phyloP scores from a whole-genome alignment of 2,329 filamentous ascomycete genomes.

The Sporothrix brasiliensis region DNA sequence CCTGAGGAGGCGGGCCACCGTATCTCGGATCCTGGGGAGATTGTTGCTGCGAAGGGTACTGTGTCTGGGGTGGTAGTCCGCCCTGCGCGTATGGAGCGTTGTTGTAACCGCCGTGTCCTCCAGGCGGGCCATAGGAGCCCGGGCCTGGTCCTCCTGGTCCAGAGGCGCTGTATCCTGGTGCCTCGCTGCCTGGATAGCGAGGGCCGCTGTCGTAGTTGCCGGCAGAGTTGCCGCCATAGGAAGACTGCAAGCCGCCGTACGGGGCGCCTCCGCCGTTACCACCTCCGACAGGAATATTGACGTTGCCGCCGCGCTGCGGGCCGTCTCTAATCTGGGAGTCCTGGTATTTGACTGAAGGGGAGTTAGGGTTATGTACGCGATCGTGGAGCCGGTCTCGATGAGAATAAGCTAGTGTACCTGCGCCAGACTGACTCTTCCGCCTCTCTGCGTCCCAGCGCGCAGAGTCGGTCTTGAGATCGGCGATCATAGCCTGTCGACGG shows the following conservation, averaged over 20 bases:
- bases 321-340: slow-evolving; percentile 46
- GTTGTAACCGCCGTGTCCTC: slow-evolving; percentile 31
- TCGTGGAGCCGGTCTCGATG: slow-evolving; percentile 51
- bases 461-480: slow-evolving; percentile 64
- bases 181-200: slow-evolving; percentile 56
- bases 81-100: slow-evolving; percentile 25
- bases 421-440: slow-evolving; percentile 59
- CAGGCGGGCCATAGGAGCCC: slow-evolving; percentile 28
- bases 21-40: slow-evolving; percentile 33
- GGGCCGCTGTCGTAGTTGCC: slow-evolving; percentile 46
- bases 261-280: slow-evolving; percentile 1
- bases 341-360: slow-evolving; percentile 60
- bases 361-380: slow-evolving; percentile 61
- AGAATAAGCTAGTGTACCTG: slow-evolving; percentile 59
- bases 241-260: slow-evolving; percentile 27
- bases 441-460: slow-evolving; percentile 64
- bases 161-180: slow-evolving; percentile 51
- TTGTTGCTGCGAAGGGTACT: slow-evolving; percentile 23
- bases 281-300: slow-evolving; percentile 33
- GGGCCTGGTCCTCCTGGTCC: slow-evolving; percentile 33
- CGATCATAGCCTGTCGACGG: slow-evolving; percentile 60
- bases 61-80: slow-evolving; percentile 16
- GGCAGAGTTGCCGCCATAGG: slow-evolving; percentile 30
- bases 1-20: slow-evolving; percentile 19
- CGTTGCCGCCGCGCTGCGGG: slow-evolving; percentile 31